Evolutionary conservation across 805 yeast genomes (phyloP).

Genomic region (Saccharomycopsis fibuligera): DNA sequence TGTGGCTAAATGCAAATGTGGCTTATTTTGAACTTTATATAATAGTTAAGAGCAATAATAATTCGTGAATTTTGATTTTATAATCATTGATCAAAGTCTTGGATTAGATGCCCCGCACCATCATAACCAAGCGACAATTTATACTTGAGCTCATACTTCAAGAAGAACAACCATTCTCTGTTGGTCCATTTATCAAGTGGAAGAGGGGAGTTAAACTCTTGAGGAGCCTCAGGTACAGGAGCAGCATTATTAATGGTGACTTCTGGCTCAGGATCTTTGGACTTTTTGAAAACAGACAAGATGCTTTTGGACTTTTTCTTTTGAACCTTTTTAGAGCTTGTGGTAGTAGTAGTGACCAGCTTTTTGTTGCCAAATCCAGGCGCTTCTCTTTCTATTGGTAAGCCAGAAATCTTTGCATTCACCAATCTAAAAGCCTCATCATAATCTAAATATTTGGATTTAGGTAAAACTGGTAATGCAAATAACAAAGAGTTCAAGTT

Average conservation of each 20-base stretch:
- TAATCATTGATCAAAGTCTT: constrained; percentile 9
- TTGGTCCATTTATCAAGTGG: constrained; percentile 20
- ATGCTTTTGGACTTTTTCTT: constrained; percentile 13
- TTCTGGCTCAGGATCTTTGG: constrained; percentile 5
- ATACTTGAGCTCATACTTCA: constrained; percentile 18
- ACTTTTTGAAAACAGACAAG: constrained; percentile 10
- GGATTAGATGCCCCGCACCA: constrained; percentile 20
- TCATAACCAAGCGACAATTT: constrained; percentile 13
- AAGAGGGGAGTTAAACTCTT: constrained; percentile 3
- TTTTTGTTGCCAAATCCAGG: neutral
- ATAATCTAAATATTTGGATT: constrained; percentile 46
- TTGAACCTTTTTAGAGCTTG: neutral
- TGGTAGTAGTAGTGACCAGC: constrained; percentile 1
- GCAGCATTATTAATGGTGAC: neutral
- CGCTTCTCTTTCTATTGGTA: constrained; percentile 9
- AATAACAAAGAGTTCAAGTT: constrained; percentile 53
- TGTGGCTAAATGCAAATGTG: too few relatives aligned
- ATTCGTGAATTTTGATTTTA: neutral
- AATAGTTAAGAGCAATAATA: too few relatives aligned
- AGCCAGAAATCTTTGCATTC: constrained; percentile 12
- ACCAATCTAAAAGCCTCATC: constrained; percentile 17
- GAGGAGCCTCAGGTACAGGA: neutral
- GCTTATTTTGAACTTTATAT: too few relatives aligned
- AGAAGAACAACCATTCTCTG: constrained; percentile 19
- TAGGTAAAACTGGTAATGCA: constrained; percentile 71